Percentiles rank a stretch among this genome's conserved stretches.
Evolutionary conservation across 2,329 filamentous ascomycete species (phyloP).

Genomic region (Aspergillus sp.): DNA sequence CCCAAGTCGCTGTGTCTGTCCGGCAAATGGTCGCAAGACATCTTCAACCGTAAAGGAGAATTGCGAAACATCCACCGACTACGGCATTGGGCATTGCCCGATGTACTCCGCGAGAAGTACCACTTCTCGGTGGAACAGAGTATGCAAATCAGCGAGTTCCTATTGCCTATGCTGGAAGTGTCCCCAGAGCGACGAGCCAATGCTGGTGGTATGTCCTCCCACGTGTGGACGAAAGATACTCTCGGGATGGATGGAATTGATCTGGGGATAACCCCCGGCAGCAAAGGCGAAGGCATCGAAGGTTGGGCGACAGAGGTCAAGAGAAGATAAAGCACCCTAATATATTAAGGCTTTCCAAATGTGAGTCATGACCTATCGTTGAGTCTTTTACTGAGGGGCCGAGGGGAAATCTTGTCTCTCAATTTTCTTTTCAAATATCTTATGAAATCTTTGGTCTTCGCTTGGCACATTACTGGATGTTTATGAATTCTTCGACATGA

Average conservation of each 20-base stretch:
- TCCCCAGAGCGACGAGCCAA: conserved; percentile 87
- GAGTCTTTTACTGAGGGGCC: conserved; percentile 14
- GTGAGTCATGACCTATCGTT: background rate
- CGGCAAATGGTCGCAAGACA: conserved; percentile 97
- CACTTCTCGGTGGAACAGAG: conserved; percentile 85
- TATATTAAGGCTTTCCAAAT: conserved; percentile 8
- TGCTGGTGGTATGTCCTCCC: conserved; percentile 89
- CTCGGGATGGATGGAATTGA: conserved; percentile 81
- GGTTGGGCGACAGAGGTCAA: conserved; percentile 91
- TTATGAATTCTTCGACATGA: conserved; percentile 32
- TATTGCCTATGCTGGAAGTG: conserved; percentile 88
- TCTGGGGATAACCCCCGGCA: conserved; percentile 75
- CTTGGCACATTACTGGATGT: conserved; percentile 23
- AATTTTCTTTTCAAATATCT: conserved; percentile 12
- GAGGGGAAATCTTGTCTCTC: conserved; percentile 27
- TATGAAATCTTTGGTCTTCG: conserved; percentile 30
- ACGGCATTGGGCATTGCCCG: conserved; percentile 90
- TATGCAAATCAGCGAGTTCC: conserved; percentile 75
- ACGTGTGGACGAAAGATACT: conserved; percentile 78
- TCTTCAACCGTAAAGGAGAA: conserved; percentile 97
- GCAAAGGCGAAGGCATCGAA: conserved; percentile 86
- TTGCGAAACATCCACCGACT: conserved; percentile 95
- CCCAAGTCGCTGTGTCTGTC: conserved; percentile 88
- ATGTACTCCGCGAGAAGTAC: conserved; percentile 94
- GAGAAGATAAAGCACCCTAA: conserved; percentile 56